phyloP scores from a whole-genome alignment of 768 basidiomycete genomes.

The Polyporus arcularius region DNA sequence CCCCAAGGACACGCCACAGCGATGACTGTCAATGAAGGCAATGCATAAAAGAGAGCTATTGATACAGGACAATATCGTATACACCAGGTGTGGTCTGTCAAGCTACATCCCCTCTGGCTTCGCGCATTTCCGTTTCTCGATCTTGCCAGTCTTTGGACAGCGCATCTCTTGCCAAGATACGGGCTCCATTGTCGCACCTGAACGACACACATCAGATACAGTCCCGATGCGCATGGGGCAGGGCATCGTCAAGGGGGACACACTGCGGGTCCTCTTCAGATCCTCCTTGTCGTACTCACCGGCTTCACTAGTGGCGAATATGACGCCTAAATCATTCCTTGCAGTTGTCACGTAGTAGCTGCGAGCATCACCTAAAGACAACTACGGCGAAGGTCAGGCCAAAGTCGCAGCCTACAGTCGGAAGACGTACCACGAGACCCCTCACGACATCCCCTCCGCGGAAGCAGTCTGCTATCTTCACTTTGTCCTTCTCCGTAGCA shows the following conservation, averaged over 20 bases:
- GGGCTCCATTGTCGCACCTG: slow-evolving; percentile 81
- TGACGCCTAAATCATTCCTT: slow-evolving; percentile 86
- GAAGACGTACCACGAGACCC: slow-evolving; percentile 71
- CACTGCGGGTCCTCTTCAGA: neutral
- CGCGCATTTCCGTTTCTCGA: slow-evolving; percentile 85
- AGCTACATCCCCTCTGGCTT: slow-evolving; percentile 69
- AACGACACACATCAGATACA: neutral
- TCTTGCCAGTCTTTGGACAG: slow-evolving; percentile 75
- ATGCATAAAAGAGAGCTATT: neutral
- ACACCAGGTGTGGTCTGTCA: neutral
- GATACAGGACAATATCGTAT: neutral
- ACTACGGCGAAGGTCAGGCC: slow-evolving; percentile 43
- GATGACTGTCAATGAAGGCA: neutral
- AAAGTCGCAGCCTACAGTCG: neutral
- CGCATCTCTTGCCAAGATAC: slow-evolving; percentile 93
- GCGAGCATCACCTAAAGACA: slow-evolving; percentile 88
- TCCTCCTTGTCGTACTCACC: slow-evolving; percentile 44
- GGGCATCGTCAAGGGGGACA: too few species aligned
- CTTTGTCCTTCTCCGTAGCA: slow-evolving; percentile 86
- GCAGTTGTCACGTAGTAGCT: slow-evolving; percentile 93
- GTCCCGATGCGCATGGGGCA: too few species aligned
- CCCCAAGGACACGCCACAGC: too few species aligned
- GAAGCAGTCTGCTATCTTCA: slow-evolving; percentile 90
- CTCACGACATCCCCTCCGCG: slow-evolving; percentile 89
- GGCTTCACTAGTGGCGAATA: slow-evolving; percentile 87